Conservation (phyloP, 78 protist species). For the Dictyostelium firmibasis region DNA sequence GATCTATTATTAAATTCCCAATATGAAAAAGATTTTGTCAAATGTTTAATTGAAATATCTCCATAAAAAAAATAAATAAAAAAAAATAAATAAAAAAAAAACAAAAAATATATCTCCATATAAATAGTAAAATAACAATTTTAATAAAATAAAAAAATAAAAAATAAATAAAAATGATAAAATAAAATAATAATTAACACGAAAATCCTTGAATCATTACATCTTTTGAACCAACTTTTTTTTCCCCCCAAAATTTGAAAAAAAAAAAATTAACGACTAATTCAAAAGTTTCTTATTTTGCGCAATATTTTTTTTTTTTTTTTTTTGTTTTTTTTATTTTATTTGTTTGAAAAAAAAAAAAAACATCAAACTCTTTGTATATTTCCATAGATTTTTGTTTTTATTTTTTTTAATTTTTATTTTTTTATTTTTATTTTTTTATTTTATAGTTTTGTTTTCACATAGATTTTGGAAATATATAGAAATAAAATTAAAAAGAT, state of each 20-base stretch:
- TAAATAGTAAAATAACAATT: neutral
- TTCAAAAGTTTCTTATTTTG: neutral
- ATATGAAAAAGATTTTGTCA: conserved; percentile 72
- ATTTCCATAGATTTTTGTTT: too few relatives aligned
- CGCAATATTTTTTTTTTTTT: neutral
- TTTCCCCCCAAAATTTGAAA: neutral
- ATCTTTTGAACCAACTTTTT: too few relatives aligned
- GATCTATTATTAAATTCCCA: conserved; percentile 49
- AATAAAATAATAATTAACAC: neutral
- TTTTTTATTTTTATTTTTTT: too few relatives aligned
- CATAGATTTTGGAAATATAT: neutral
- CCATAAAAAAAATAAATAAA: neutral
- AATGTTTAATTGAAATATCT: conserved; percentile 37
- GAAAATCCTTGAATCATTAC: too few relatives aligned
- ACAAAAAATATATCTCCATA: conserved; percentile 6
- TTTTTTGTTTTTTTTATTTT: neutral
- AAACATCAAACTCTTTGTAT: too few relatives aligned
- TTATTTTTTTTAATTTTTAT: too few relatives aligned
- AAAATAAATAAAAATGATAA: neutral
- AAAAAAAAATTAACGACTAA: neutral
- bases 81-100: neutral
- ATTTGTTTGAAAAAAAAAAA: too few relatives aligned
- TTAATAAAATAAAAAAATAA: neutral
- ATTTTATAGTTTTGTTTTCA: too few relatives aligned
- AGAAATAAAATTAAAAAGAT: neutral